Base-by-base conservation (phyloP, 768 basidiomycete genomes). In the Roridomyces roridus region DNA sequence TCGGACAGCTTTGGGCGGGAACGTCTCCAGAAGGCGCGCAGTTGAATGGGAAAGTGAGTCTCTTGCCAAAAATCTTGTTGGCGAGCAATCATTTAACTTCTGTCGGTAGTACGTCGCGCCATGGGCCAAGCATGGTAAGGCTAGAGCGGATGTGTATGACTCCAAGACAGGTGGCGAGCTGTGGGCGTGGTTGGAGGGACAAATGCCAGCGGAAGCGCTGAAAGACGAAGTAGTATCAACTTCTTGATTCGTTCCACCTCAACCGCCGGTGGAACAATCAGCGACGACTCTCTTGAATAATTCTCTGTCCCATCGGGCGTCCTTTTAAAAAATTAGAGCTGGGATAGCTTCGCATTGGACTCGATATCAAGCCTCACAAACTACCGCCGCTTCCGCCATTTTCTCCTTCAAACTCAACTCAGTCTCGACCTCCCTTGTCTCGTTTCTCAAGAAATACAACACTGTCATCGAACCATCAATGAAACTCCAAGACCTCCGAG, bases 1-100 rank as follows among this genome's bases (percentile, higher is more conserved):
- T 81, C 49, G 80, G 81, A 4, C 77, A 74, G 50, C 67, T 80
- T 9, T 82, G 72, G 57, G 78, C 75, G 8, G 80, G 75, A 0
- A 78, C 77, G 12, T 65, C 78, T 50, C 72, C 76, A 1, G 75
- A 79, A 46, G 74, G 68, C 7, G 69, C 57, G 5, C 67, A 65
- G 6, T 57, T 73, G 1, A 75, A 77, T 41, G 81, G 83, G 2
- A 69, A 77, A 66, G 80, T 80, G 24, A 25, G 65, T 51, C n/a
- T n/a, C n/a, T n/a, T n/a, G n/a, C n/a, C n/a, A 12, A 21, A 55
- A 29, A 6, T 40, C 24, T 23, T 21, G 11, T 26, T 31, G 21
- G 25, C 35, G 25, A 29, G 29, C 24, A 31, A 23, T 17, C 26
- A 29, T 12, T 12, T 29, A n/a, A 21, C 15, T 39, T 24, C 9